These are phyloP conservation scores for Ochromonas danica DNA, from an alignment of 108 stramenopile genomes.

Conservation along the genomic window DNA sequence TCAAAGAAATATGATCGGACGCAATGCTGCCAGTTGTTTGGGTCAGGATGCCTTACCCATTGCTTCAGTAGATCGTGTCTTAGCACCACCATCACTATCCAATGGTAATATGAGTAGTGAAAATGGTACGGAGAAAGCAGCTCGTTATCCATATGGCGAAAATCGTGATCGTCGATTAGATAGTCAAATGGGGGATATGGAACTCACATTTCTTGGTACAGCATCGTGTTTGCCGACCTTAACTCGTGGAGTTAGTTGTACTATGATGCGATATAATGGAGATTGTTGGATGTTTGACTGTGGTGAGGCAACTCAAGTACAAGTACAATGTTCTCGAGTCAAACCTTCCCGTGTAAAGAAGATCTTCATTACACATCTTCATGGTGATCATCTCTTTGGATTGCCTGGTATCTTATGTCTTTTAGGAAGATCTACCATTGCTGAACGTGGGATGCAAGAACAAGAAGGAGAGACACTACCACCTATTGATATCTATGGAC, in stretches of 20 bases:
- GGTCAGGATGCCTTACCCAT: no score
- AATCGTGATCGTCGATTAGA: background rate
- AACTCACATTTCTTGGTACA: background rate
- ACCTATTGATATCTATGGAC: constrained; percentile 89
- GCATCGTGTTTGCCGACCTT: constrained; percentile 23
- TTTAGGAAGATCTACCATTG: background rate
- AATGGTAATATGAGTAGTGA: no score
- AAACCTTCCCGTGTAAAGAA: constrained; percentile 71
- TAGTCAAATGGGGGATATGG: background rate
- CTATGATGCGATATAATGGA: constrained; percentile 44
- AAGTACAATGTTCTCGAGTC: constrained; percentile 53
- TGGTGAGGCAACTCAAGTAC: constrained; percentile 88
- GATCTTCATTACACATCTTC: constrained; percentile 91
- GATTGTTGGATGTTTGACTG: constrained; percentile 90
- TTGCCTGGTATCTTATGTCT: constrained; percentile 69
- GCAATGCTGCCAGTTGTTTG: no score
- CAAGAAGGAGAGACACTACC: constrained; percentile 6
- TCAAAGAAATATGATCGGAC: no score
- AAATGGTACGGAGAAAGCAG: background rate
- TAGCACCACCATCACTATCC: no score
- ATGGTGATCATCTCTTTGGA: constrained; percentile 85
- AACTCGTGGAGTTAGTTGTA: constrained; percentile 30
- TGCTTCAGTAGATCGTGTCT: no score
- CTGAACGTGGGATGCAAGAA: background rate
- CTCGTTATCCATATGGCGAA: background rate